A percentile compares a stretch with the other conserved stretches of the same genome.
Evolutionary conservation across 306 rosid genomes (phyloP).

Genomic region (Ormosia semicastrata): DNA sequence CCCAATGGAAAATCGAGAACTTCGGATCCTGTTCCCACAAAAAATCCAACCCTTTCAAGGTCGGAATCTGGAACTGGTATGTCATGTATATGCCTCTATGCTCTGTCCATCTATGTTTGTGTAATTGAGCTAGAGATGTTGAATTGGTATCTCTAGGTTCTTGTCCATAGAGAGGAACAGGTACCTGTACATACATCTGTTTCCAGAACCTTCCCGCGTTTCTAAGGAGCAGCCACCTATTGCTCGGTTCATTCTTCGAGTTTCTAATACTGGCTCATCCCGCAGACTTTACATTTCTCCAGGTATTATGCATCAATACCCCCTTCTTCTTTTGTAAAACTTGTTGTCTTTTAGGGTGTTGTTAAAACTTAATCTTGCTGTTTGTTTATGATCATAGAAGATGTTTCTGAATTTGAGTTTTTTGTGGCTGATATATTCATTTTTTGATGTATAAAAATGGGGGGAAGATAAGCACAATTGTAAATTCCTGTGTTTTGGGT

Average conservation of each 20-base stretch:
- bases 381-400: too few relatives aligned
- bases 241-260: conserved; percentile 75
- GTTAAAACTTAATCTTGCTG: neutral
- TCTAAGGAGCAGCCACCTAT: conserved; percentile 82
- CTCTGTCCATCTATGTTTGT: neutral
- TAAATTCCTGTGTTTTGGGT: too few relatives aligned
- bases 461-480: too few relatives aligned
- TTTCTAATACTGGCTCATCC: conserved; percentile 49
- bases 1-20: conserved; percentile 84
- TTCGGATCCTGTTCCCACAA: conserved; percentile 66
- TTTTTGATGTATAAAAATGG: too few relatives aligned
- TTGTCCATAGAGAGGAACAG: conserved; percentile 74
- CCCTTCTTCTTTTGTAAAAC: neutral
- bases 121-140: neutral
- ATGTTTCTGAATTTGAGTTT: too few relatives aligned
- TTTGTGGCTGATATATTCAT: neutral
- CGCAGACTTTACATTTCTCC: conserved; percentile 67
- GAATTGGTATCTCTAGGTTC: conserved; percentile 40
- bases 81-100: neutral
- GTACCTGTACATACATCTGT: conserved; percentile 63
- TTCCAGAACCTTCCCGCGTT: conserved; percentile 67
- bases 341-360: neutral
- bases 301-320: conserved; percentile 39
- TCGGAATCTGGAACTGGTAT: conserved; percentile 95
- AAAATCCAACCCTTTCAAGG: conserved; percentile 74